phyloP scores from a whole-genome alignment of 805 yeast species.

The Hanseniaspora vineae region DNA sequence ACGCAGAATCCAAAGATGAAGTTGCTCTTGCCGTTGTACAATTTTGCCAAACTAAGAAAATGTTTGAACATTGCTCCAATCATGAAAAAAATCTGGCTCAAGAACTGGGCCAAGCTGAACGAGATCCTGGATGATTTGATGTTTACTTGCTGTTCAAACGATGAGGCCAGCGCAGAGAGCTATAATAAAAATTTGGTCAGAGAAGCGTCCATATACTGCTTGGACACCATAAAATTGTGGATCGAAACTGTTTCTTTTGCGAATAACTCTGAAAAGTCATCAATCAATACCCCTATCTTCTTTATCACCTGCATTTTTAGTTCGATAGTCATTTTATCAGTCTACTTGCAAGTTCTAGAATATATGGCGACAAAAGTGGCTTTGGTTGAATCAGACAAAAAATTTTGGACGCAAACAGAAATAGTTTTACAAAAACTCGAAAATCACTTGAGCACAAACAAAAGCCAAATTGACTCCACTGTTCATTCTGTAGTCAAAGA shows the following conservation, averaged over 20 bases:
- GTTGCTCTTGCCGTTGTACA: conserved; percentile 51
- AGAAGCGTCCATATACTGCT: conserved; percentile 45
- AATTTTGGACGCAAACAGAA: conserved; percentile 54
- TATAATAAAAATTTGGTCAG: conserved; percentile 50
- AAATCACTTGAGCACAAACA: conserved; percentile 26
- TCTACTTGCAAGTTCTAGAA: conserved; percentile 47
- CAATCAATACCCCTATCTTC: conserved; percentile 64
- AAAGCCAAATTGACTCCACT: conserved; percentile 1
- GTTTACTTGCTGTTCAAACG: conserved; percentile 3
- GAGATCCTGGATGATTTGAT: conserved; percentile 31
- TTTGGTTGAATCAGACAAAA: conserved; percentile 30
- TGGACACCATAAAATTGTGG: conserved; percentile 57
- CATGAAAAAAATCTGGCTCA: conserved; percentile 44
- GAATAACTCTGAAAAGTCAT: conserved; percentile 51
- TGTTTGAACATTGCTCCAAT: conserved; percentile 51
- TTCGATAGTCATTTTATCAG: conserved; percentile 48
- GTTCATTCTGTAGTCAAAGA: conserved; percentile 23
- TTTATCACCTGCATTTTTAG: conserved; percentile 60
- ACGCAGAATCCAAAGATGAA: conserved; percentile 46
- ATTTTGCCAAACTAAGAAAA: conserved; percentile 54
- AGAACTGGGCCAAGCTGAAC: conserved; percentile 62
- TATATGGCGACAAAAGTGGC: conserved; percentile 23
- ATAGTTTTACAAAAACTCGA: conserved; percentile 48
- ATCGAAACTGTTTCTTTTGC: conserved; percentile 54
- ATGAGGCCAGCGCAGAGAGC: conserved; percentile 10